Evolutionary conservation across 768 basidiomycete species (phyloP).

Genomic region (Suillus paluster): DNA sequence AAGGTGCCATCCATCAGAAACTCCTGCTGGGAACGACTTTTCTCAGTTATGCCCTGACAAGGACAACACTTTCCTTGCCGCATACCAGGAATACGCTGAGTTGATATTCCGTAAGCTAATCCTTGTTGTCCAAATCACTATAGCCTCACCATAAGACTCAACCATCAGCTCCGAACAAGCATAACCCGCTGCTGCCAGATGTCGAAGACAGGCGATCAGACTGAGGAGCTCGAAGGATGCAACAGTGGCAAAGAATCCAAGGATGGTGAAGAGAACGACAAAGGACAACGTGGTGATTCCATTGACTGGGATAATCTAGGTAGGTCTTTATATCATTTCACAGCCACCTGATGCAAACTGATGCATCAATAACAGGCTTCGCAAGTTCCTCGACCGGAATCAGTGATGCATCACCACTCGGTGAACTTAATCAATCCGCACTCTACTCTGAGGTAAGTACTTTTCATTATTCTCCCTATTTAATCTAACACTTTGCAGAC

Average conservation of each 20-base stretch:
- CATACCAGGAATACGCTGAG: slow-evolving; percentile 10
- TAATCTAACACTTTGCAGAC: not conserved
- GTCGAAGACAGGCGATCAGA: not conserved
- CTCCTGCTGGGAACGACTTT: slow-evolving; percentile 5
- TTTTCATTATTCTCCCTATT: not conserved
- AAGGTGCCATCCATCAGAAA: slow-evolving; percentile 7
- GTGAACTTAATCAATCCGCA: not conserved
- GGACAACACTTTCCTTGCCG: not conserved
- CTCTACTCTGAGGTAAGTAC: not conserved
- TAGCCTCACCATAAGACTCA: not conserved
- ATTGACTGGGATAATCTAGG: not conserved
- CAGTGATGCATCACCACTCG: not conserved
- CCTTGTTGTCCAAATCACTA: not conserved
- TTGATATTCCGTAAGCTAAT: slow-evolving; percentile 6
- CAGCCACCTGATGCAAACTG: not conserved
- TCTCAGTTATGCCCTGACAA: not conserved
- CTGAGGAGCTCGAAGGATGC: not conserved
- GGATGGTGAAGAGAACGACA: not conserved
- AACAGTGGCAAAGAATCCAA: not conserved
- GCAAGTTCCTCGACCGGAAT: not conserved
- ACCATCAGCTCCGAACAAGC: not conserved
- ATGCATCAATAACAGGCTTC: not conserved
- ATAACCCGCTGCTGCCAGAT: not conserved
- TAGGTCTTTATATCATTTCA: not conserved
- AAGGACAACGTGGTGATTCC: not conserved